Evolutionary conservation across 1,284 basidiomycete species (phyloP).

Genomic region (Leccinum ponderosum): DNA sequence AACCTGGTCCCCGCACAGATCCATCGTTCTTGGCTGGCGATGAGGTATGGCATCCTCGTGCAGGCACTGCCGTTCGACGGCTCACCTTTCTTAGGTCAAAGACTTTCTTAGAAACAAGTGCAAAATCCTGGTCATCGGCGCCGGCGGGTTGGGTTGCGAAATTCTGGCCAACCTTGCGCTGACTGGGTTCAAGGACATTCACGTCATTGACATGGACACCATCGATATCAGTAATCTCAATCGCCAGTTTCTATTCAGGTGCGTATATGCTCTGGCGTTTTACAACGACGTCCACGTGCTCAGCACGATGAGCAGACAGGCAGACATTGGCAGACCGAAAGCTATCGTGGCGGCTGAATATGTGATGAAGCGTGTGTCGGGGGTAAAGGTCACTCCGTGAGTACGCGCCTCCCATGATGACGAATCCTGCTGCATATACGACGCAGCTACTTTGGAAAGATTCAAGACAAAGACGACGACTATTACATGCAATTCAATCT

Average conservation of each 20-base stretch:
- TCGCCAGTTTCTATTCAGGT: constrained; percentile 98
- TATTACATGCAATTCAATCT: constrained; percentile 98
- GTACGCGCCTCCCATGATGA: constrained; percentile 29
- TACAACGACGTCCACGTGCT: neutral
- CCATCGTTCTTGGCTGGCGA: constrained; percentile 72
- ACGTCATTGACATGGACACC: constrained; percentile 99
- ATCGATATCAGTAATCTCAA: constrained; percentile 99
- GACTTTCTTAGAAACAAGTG: constrained; percentile 80
- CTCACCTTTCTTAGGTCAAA: constrained; percentile 59
- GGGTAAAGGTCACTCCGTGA: constrained; percentile 92
- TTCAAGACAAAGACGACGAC: constrained; percentile 96
- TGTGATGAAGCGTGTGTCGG: constrained; percentile 93
- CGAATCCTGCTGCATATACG: constrained; percentile 16
- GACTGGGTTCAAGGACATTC: constrained; percentile 95
- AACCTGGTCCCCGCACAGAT: constrained; percentile 80
- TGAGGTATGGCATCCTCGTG: constrained; percentile 46
- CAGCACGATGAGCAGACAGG: constrained; percentile 50
- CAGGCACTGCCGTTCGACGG: neutral
- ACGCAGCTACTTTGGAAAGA: constrained; percentile 90
- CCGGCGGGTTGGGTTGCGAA: constrained; percentile 94
- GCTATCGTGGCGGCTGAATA: constrained; percentile 93
- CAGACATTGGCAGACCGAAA: constrained; percentile 94
- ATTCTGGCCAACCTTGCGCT: constrained; percentile 92
- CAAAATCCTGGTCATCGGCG: constrained; percentile 97
- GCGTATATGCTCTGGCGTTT: constrained; percentile 20